Percentiles rank a stretch among this genome's conserved stretches.
These are phyloP conservation scores for Leccinum angustisporum DNA, from an alignment of 1,284 basidiomycete species.

Conservation along the genomic window DNA sequence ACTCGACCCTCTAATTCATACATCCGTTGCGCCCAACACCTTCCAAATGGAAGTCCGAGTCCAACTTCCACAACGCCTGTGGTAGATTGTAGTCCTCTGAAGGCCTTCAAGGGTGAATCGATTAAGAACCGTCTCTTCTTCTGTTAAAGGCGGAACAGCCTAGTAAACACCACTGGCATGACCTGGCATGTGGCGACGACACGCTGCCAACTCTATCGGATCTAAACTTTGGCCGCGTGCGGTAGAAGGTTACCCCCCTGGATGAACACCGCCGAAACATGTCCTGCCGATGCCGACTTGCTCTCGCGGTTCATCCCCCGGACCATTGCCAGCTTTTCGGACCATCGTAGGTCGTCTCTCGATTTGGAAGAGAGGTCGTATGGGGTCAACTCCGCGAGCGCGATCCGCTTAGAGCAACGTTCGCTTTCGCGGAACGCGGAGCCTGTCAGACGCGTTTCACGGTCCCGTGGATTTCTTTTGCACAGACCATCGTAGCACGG, in stretches of 20 bases:
- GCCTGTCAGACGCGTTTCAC: slow-evolving; percentile 13
- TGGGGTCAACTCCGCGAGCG: slow-evolving; percentile 32
- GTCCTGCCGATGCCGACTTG: neutral
- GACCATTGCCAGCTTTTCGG: neutral
- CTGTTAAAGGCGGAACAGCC: neutral
- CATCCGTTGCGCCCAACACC: neutral
- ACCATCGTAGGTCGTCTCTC: slow-evolving; percentile 24
- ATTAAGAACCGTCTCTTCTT: neutral
- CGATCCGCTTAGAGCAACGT: slow-evolving; percentile 20
- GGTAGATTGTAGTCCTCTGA: neutral
- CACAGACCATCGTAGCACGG: neutral
- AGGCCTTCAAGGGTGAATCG: neutral
- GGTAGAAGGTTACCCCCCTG: neutral
- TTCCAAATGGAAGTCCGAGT: slow-evolving; percentile 11
- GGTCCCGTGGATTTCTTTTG: neutral
- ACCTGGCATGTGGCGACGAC: neutral
- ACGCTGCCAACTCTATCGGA: neutral
- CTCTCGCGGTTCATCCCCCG: neutral
- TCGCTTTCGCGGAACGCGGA: slow-evolving; percentile 35
- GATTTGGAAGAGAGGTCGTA: slow-evolving; percentile 27
- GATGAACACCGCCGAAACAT: neutral
- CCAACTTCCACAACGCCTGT: neutral
- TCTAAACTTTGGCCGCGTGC: neutral
- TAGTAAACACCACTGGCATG: neutral
- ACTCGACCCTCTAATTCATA: neutral